Percentiles rank a stretch among this genome's conserved stretches.
phyloP scores from a whole-genome alignment of 1,284 basidiomycete genomes.

The Neolentinus lepideus region DNA sequence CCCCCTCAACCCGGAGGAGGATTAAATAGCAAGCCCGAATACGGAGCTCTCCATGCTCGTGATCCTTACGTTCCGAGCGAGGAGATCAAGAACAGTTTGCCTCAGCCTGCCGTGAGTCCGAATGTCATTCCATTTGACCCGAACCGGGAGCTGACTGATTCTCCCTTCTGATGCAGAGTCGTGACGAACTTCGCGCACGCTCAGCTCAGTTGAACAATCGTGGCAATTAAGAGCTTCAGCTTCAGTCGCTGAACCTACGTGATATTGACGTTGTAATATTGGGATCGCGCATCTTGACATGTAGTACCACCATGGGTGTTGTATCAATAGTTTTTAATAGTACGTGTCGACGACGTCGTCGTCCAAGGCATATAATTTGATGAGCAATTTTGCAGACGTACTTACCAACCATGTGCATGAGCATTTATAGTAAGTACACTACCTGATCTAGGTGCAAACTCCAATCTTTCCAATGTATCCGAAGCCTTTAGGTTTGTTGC shows the following conservation, averaged over 20 bases:
- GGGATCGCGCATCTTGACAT: no score
- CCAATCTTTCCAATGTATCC: no score
- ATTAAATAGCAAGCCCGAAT: conserved; percentile 24
- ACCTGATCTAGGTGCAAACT: no score
- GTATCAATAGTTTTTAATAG: background rate
- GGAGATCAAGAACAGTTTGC: conserved; percentile 7
- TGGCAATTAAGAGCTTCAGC: no score
- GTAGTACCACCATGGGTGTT: no score
- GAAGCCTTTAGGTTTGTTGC: no score
- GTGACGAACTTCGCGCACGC: conserved; percentile 2
- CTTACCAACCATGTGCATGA: no score
- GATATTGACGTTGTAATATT: no score
- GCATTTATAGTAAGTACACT: no score
- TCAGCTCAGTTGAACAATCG: conserved; percentile 3
- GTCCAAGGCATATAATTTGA: no score
- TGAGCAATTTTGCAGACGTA: no score
- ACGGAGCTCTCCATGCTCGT: conserved; percentile 31
- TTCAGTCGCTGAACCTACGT: no score
- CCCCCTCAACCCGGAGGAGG: conserved; percentile 30
- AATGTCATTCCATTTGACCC: background rate
- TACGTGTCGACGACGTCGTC: background rate
- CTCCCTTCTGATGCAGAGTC: background rate
- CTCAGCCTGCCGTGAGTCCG: conserved; percentile 2
- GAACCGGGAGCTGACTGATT: background rate
- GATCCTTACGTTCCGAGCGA: conserved; percentile 33